Evolutionary conservation across 495 filamentous ascomycete genomes (phyloP).

Genomic region (Penicillium dipodomyicola): DNA sequence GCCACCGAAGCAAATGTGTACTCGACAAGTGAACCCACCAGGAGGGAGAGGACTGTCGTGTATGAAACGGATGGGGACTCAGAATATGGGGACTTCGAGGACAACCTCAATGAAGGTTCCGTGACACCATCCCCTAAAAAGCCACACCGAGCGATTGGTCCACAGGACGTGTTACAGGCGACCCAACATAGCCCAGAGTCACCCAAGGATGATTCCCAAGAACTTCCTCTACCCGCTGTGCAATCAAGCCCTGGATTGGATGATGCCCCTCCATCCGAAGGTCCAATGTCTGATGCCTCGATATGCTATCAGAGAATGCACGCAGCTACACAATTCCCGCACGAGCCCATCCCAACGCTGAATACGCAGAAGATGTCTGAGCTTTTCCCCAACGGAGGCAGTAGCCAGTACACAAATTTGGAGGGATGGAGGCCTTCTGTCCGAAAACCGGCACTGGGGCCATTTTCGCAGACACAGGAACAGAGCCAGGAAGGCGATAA

Average conservation of each 20-base stretch:
- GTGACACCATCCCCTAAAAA: constrained; percentile 16
- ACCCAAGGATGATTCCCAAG: constrained; percentile 34
- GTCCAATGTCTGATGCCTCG: constrained; percentile 40
- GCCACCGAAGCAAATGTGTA: neutral
- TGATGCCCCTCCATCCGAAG: constrained; percentile 24
- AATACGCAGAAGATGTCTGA: constrained; percentile 45
- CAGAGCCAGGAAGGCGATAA: constrained; percentile 29
- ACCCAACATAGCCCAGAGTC: constrained; percentile 15
- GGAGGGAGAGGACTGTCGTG: constrained; percentile 36
- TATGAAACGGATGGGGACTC: constrained; percentile 48
- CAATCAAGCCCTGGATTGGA: constrained; percentile 9
- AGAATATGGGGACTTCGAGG: constrained; percentile 35
- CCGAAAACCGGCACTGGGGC: constrained; percentile 7
- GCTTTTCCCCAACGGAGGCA: constrained; percentile 39
- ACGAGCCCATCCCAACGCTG: constrained; percentile 42
- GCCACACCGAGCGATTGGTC: neutral
- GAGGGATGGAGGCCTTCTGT: neutral
- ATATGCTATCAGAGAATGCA: constrained; percentile 41
- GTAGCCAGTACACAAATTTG: constrained; percentile 18
- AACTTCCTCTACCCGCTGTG: constrained; percentile 32
- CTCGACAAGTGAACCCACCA: constrained; percentile 3
- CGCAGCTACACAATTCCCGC: constrained; percentile 43
- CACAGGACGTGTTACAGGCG: neutral
- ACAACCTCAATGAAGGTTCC: constrained; percentile 11
- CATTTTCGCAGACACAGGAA: constrained; percentile 26